Evolutionary conservation across 2,329 filamentous ascomycete species (phyloP), one percentile per base, ranked within the genome.

Genomic region (Alternaria sp.): DNA sequence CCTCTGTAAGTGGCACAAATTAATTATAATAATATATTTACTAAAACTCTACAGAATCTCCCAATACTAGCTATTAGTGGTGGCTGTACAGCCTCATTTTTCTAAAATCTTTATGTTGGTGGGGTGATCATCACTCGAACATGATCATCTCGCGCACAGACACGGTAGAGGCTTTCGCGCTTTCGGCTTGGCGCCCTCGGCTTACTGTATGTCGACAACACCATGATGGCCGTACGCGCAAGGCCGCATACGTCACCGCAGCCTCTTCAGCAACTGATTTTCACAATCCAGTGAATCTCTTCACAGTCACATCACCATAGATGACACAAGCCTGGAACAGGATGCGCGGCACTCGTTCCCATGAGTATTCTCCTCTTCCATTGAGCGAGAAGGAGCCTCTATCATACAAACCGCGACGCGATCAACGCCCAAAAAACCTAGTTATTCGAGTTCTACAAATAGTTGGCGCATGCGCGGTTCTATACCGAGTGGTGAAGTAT

Each of bases 311-410:
- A 17, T 14, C n/a, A 9, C 4, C 2, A 13, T 46, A 49, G 54
- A 74, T 75, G 66, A 51, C 66, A 33, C 60, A 56, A 26, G 57
- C 67, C n/a, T 77, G 71, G 73, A 69, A 72, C 44, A 68, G 72
- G 48, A 58, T 73, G 57, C 69, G 68, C 45, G 69, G 66, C 26
- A 50, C 34, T 11, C 69, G 66, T 49, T 44, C 64, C 10, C 69
- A 67, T 54, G 58, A 61, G 1, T 77, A 77, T 45, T 52, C 61
- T 8, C 62, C 63, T 14, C 64, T 77, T 23, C 74, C 75, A n/a
- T 36, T 73, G 56, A 66, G 55, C 56, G 74, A 77, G 41, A 70
- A 75, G 45, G 71, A 72, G 54, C 48, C 63, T 2, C 45, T 54
- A 3, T 58, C 71, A 2, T 55, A 56, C 23, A 72, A 69, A 46